Percentiles rank a stretch among this genome's conserved stretches.
Conservation (phyloP, 2,329 filamentous ascomycete species). For the Zymoseptoria brevis region DNA sequence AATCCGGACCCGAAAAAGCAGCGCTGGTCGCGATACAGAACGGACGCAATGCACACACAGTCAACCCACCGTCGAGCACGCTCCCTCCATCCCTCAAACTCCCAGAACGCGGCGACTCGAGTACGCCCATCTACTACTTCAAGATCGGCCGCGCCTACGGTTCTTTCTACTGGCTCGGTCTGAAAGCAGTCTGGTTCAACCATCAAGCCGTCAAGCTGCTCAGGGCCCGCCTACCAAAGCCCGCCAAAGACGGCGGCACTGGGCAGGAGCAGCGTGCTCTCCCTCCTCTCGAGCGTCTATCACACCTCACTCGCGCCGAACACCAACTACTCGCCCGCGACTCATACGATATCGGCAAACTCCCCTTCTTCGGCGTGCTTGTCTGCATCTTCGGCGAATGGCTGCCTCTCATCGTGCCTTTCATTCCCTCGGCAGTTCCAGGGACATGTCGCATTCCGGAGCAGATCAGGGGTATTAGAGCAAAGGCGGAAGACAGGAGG, state of each 20-base stretch:
- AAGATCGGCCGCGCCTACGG: slow-evolving; percentile 66
- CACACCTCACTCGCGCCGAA: slow-evolving; percentile 52
- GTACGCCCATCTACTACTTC: slow-evolving; percentile 48
- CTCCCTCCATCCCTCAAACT: slow-evolving; percentile 62
- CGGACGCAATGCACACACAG: slow-evolving; percentile 37
- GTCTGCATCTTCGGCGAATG: slow-evolving; percentile 77
- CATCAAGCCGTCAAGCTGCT: slow-evolving; percentile 38
- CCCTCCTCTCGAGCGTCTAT: slow-evolving; percentile 2
- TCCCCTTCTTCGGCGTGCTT: slow-evolving; percentile 70
- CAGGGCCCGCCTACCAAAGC: slow-evolving; percentile 39
- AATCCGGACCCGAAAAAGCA: slow-evolving; percentile 12
- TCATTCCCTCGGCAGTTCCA: slow-evolving; percentile 65
- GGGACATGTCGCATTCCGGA: slow-evolving; percentile 73
- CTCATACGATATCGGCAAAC: slow-evolving; percentile 62
- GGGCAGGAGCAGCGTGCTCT: background rate
- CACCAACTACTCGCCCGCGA: slow-evolving; percentile 64
- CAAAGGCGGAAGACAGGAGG: slow-evolving; percentile 48
- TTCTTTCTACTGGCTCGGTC: slow-evolving; percentile 78
- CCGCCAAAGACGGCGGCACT: slow-evolving; percentile 4
- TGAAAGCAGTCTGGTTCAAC: slow-evolving; percentile 67
- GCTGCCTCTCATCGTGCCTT: slow-evolving; percentile 69
- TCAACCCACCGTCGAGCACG: slow-evolving; percentile 68
- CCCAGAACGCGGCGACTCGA: slow-evolving; percentile 47
- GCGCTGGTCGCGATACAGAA: slow-evolving; percentile 25
- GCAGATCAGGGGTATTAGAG: slow-evolving; percentile 57